phyloP scores from a whole-genome alignment of 495 filamentous ascomycete species.

The Aspergillus diversus region DNA sequence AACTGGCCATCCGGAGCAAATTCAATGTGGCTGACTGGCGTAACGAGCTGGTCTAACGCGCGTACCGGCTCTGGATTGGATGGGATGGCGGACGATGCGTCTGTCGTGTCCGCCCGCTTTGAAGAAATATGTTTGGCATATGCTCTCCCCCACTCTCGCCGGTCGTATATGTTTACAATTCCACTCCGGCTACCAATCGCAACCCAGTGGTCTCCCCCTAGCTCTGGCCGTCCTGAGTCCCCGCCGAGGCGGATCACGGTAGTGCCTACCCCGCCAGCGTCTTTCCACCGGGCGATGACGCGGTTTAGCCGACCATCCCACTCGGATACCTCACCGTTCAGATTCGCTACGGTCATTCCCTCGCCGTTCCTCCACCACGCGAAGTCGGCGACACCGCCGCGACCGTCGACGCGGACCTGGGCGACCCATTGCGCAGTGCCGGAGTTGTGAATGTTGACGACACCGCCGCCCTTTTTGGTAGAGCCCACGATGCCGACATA shows the following conservation, averaged over 20 bases:
- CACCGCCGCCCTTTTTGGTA: constrained; percentile 78
- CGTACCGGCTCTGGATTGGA: constrained; percentile 69
- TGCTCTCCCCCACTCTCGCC: constrained; percentile 59
- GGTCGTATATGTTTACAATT: constrained; percentile 92
- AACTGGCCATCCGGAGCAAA: constrained; percentile 91
- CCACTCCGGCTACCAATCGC: constrained; percentile 83
- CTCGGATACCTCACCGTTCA: constrained; percentile 91
- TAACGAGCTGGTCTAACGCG: constrained; percentile 82
- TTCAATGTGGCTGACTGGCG: constrained; percentile 71
- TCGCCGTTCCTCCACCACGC: constrained; percentile 88
- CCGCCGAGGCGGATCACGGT: constrained; percentile 82
- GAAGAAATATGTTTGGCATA: constrained; percentile 26
- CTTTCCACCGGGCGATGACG: constrained; percentile 80
- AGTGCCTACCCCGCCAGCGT: constrained; percentile 87
- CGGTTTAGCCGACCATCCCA: constrained; percentile 68
- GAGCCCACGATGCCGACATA: constrained; percentile 81
- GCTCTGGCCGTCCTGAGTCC: constrained; percentile 51
- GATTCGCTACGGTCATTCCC: constrained; percentile 75
- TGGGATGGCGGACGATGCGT: constrained; percentile 54
- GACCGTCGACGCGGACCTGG: constrained; percentile 79
- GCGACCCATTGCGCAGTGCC: constrained; percentile 86
- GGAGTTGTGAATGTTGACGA: constrained; percentile 82
- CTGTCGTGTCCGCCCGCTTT: constrained; percentile 34
- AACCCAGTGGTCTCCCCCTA: constrained; percentile 87
- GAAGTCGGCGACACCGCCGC: constrained; percentile 83